Evolutionary conservation across 75 land plant genomes (phyloP).

Genomic region (Selaginella tamariscina): DNA sequence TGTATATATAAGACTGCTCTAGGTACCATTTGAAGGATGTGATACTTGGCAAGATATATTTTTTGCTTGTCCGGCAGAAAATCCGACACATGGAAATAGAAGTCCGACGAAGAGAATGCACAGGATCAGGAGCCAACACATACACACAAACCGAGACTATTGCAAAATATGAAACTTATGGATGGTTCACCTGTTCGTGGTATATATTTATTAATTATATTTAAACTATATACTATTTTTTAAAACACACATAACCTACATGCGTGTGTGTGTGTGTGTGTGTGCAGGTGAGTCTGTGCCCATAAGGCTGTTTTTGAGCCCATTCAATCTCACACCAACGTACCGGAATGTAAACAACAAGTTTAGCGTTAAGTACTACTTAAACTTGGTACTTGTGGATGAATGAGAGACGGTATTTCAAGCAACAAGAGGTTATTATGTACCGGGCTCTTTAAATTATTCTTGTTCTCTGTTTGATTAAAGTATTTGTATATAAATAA

Average conservation of each 20-base stretch:
- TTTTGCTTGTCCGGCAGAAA: constrained; percentile 3
- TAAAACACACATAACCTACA: no score
- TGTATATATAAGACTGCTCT: no score
- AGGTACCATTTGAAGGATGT: constrained; percentile 9
- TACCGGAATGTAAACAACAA: constrained; percentile 8
- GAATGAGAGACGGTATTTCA: constrained; percentile 8
- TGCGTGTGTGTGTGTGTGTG: no score
- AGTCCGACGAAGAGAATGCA: not conserved
- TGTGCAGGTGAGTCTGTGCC: constrained; percentile 1
- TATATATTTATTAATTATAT: not conserved
- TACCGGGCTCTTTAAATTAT: constrained; percentile 4
- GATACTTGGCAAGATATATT: constrained; percentile 6
- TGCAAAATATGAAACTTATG: constrained; percentile 13
- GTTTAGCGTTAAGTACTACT: not conserved
- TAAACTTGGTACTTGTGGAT: constrained; percentile 11
- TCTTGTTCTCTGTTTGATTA: no score
- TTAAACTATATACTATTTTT: not conserved
- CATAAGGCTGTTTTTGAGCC: not conserved
- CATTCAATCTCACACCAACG: constrained; percentile 3
- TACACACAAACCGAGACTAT: constrained; percentile 1
- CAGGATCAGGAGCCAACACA: constrained; percentile 3
- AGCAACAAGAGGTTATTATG: constrained; percentile 9
- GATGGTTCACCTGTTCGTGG: constrained; percentile 13
- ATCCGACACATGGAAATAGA: constrained; percentile 10
- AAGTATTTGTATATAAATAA: no score